Evolutionary conservation across 352 stramenopile genomes (phyloP).

Genomic region (Chrysophaeum taylorii): DNA sequence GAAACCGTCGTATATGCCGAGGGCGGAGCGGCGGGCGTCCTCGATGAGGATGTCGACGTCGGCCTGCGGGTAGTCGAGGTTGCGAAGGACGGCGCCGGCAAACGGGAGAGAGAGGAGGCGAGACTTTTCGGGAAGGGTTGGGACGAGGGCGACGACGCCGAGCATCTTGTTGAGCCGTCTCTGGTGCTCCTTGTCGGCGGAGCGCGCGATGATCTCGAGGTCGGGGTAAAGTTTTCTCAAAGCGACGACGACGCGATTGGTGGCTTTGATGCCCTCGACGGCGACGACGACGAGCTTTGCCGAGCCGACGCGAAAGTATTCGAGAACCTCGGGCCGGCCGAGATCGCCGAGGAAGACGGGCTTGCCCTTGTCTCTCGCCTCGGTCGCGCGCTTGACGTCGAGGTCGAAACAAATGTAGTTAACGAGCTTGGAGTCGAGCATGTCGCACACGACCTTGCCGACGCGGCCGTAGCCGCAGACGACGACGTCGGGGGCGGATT

Average conservation of each 20-base stretch:
- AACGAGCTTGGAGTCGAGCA: constrained; percentile 67
- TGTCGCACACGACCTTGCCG: constrained; percentile 64
- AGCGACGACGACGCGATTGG: constrained; percentile 60
- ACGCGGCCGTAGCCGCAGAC: constrained; percentile 68
- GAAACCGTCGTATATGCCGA: no score
- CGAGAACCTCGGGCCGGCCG: constrained; percentile 55
- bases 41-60: constrained; percentile 47
- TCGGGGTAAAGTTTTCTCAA: constrained; percentile 61
- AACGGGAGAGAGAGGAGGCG: constrained; percentile 67
- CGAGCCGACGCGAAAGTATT: constrained; percentile 66
- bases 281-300: constrained; percentile 62
- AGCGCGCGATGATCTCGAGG: constrained; percentile 60
- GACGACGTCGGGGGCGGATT: constrained; percentile 51
- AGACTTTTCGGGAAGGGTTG: constrained; percentile 65
- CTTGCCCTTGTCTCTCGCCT: constrained; percentile 58
- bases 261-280: constrained; percentile 51
- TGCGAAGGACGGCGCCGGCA: constrained; percentile 58
- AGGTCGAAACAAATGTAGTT: constrained; percentile 66
- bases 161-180: constrained; percentile 56
- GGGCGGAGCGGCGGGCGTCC: constrained; percentile 25
- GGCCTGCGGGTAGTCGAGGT: constrained; percentile 49
- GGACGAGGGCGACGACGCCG: constrained; percentile 64
- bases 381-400: constrained; percentile 62
- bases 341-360: constrained; percentile 67
- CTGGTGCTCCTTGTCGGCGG: constrained; percentile 58